A percentile compares a stretch with the other conserved stretches of the same genome.
Evolutionary conservation across 768 basidiomycete genomes (phyloP).

Genomic region (Nidula microcarpa): DNA sequence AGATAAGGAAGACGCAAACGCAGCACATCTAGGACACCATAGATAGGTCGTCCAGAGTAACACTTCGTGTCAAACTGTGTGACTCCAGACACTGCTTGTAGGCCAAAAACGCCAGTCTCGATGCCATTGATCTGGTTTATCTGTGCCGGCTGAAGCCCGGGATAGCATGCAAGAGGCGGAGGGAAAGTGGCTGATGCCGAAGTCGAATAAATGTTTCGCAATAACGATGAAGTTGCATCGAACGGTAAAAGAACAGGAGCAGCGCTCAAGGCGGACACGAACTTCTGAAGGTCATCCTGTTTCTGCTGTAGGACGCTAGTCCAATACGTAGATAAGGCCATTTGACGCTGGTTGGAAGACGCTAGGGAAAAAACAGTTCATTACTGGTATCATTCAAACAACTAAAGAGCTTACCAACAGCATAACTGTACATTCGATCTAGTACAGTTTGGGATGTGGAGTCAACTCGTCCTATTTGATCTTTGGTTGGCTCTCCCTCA

Average conservation of each 20-base stretch:
- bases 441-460: constrained; percentile 32
- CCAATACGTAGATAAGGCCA: constrained; percentile 54
- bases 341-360: constrained; percentile 49
- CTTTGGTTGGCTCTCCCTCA: constrained; percentile 41
- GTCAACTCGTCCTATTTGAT: constrained; percentile 42
- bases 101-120: constrained; percentile 49
- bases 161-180: constrained; percentile 59
- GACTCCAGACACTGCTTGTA: constrained; percentile 27
- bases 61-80: constrained; percentile 45
- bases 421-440: constrained; percentile 59
- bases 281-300: constrained; percentile 35
- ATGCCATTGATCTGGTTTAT: constrained; percentile 39
- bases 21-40: constrained; percentile 57
- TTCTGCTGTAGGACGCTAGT: constrained; percentile 43
- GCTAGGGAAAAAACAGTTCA: constrained; percentile 29
- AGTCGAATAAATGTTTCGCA: constrained; percentile 37
- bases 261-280: constrained; percentile 41
- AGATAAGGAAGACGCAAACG: constrained; percentile 56
- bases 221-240: constrained; percentile 40
- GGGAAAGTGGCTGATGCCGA: constrained; percentile 46
- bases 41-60: constrained; percentile 56
- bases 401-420: constrained; percentile 41
- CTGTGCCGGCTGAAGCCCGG: constrained; percentile 38
- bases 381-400: constrained; percentile 2
- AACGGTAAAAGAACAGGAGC: constrained; percentile 57